Evolutionary conservation across 306 rosid genomes (phyloP), one percentile per base, ranked within the genome.

Genomic region (Rosa persica): DNA sequence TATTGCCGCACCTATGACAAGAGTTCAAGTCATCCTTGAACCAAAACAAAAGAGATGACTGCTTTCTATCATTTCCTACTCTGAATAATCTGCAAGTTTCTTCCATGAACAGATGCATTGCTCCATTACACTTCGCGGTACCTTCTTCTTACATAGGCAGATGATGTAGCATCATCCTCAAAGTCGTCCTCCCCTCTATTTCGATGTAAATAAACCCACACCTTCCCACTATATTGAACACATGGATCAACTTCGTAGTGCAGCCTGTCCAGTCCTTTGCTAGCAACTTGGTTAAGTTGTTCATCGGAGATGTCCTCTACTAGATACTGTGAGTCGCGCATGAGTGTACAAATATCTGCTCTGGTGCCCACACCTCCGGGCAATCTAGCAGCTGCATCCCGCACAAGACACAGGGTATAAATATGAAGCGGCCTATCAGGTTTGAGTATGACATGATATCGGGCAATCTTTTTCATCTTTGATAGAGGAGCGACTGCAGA

Each of bases 351-450:
- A 72, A 90, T 89, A 85, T 90, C 89, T 74, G 85, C 91, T 86
- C 90, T 84, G 51, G 96, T 89, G 67, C 96, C 96, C 70, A 87
- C 84, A 79, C 90, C 87, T 84, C 91, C 93, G 58, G 96, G 96
- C 81, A 90, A 84, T 87, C 96, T 89, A 49, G 93, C 86, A 75
- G 96, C 93, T 49, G 96, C 91, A 82, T 89, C 96, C 76, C 96
- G 81, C 57, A 89, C 89, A 72, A 90, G 93, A 79, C 93, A 87
- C 15, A 85, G 90, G 80, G 84, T 83, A 16, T 87, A 85, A 73
- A 87, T 89, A 81, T 87, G 90, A 0, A 84, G 93, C 4, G 90
- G 93, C 4, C 91, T 83, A 78, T 87, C 85, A 65, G 83, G 85
- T 82, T 85, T 90, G 72, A 89, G 90, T 88, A 89, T 87, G 76